Evolutionary conservation across 2,329 filamentous ascomycete genomes (phyloP), one percentile per base, ranked within the genome.

Genomic region (Coleophoma crateriformis): DNA sequence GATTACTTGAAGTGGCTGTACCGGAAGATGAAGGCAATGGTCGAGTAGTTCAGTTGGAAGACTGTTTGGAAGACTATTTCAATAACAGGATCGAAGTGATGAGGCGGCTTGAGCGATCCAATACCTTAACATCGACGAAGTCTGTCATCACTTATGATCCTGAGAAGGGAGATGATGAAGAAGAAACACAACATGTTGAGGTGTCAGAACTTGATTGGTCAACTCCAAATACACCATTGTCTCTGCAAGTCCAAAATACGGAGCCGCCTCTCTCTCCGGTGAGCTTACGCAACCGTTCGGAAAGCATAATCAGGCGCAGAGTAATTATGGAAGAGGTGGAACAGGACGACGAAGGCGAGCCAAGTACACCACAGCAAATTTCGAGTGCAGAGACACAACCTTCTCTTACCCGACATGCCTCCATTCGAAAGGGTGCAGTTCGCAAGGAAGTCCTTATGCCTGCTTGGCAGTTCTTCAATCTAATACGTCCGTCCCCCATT

Each of bases 381-480:
- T 64, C 69, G 13, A 61, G 65, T 33, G 33, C n/a, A 10, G 41
- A 45, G n/a, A 32, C 37, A 69, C 71, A 47, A 65, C 68, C 50
- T 52, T 62, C 47, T 64, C 60, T 20, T 42, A 61, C 61, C 33
- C 63, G 67, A 50, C 61, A 61, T 51, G 41, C 45, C 55, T 56
- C 59, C 57, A 51, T 59, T 59, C 55, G 64, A 17, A 67, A 62
- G 56, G 65, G 58, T 13, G 56, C 59, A 35, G 53, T 77, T 45
- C 68, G 78, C 55, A 96, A 92, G 63, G 91, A 95, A 60, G 87
- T 97, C 13, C 85, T 92, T 51, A 96, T 97, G 73, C 92, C 92
- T 35, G 94, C 94, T 2, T 97, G 91, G 90, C 92, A 96, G 62
- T 96, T 97, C 63, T 97, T 96, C 70, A 90, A 88, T 61, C 73